These are phyloP conservation scores for Ustanciosporium gigantosporum DNA, from an alignment of 1,284 basidiomycete genomes.

Conservation along the genomic window DNA sequence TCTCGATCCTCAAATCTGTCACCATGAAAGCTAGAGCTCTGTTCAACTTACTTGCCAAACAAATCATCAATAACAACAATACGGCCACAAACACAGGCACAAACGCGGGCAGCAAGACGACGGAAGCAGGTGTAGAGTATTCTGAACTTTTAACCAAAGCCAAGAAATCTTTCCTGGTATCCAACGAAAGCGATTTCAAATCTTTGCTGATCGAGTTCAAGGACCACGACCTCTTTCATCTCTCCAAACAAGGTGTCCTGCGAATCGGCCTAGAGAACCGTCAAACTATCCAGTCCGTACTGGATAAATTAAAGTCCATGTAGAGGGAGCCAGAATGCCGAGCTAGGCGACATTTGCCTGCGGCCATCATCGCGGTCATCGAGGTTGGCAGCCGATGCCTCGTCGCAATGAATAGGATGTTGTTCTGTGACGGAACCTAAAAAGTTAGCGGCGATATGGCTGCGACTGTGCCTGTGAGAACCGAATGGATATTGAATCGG, in stretches of 20 bases:
- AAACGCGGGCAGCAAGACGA: neutral
- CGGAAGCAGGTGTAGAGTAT: constrained; percentile 17
- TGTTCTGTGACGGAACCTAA: too few species aligned
- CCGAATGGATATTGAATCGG: too few species aligned
- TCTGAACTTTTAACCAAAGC: constrained; percentile 31
- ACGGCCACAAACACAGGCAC: neutral
- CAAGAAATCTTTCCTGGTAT: constrained; percentile 34
- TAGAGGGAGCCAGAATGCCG: too few species aligned
- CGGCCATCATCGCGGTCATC: too few species aligned
- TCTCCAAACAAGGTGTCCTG: constrained; percentile 16
- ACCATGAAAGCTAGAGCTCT: constrained; percentile 43
- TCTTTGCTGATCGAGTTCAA: constrained; percentile 47
- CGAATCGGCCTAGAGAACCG: constrained; percentile 16
- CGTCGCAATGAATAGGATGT: too few species aligned
- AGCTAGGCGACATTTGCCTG: too few species aligned
- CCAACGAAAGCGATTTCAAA: constrained; percentile 37
- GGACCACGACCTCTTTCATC: constrained; percentile 36
- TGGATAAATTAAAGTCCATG: constrained; percentile 27
- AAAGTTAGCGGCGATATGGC: too few species aligned
- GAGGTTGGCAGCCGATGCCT: too few species aligned
- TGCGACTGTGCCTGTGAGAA: too few species aligned
- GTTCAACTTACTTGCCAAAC: constrained; percentile 38
- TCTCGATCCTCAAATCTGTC: constrained; percentile 47
- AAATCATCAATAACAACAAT: neutral
- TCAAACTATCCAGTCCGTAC: constrained; percentile 5